Evolutionary conservation across 352 stramenopile genomes (phyloP), one percentile per base, ranked within the genome.

Genomic region (Globisporangium barbulae): DNA sequence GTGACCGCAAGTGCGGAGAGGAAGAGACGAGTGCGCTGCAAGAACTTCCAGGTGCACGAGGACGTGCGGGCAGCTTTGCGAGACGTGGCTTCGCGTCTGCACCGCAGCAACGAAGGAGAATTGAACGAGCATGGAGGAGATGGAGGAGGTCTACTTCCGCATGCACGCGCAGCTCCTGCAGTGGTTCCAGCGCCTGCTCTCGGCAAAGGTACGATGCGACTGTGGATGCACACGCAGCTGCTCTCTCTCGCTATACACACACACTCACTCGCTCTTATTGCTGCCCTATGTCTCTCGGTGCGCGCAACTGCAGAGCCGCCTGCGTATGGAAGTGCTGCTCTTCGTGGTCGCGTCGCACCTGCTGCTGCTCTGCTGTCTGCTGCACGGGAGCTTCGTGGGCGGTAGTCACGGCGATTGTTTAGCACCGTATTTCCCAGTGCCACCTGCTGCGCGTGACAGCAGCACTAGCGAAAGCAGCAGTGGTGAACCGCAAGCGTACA

Each of bases 141-240:
- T 89, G 71, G 83, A 93, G 63, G 79, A 89, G 64, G 71, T 91
- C 21, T 92, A 92, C 69, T 93, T 93, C 67, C 70, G 75, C 41
- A 69, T 96, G 56, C 83, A 96, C 63, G 70, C 81, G 58, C 71
- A 83, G 52, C 67, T 91, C 12, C 74, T 85, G 44, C 74, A 71
- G 28, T 87, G 74, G 60, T 60, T 75, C 30, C 70, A 81, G 67
- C 62, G 61, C 13, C 57, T 78, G 25, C 67, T 83, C n/a, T 72
- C 77, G 41, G 54, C 35, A 12, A 85, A 77, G 72, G 82, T 89
- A 65, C 41, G 2, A 9, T 9, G 45, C 25, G 15, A 56, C n/a
- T 15, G 1, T 10, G 48, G 45, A 44, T 59, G 44, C 61, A 48
- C 52, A 17, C 6, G 17, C 55, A 31, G 42, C 3, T 41, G 7